A percentile compares a stretch with the other conserved stretches of the same genome.
These are phyloP conservation scores for Xylaria flabelliformis DNA, from an alignment of 495 filamentous ascomycete genomes.

Conservation along the genomic window DNA sequence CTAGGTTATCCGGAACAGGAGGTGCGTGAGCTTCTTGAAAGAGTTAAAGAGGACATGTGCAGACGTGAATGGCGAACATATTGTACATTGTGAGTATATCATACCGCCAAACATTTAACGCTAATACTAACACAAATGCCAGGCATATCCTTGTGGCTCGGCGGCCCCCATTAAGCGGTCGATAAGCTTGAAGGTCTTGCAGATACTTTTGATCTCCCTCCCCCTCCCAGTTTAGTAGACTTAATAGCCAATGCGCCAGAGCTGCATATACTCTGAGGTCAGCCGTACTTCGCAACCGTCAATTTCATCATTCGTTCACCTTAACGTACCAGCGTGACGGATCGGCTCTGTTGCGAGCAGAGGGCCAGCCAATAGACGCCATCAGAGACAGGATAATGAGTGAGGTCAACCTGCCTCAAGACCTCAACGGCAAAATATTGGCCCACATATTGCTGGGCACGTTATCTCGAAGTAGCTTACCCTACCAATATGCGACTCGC, in stretches of 20 bases:
- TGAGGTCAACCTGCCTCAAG: neutral
- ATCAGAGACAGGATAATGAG: neutral
- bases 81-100: constrained; percentile 70
- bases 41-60: constrained; percentile 73
- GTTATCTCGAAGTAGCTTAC: constrained; percentile 6
- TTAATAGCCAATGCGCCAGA: constrained; percentile 17
- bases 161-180: constrained; percentile 35
- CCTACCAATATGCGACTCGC: constrained; percentile 3
- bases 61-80: constrained; percentile 67
- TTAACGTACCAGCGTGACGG: neutral
- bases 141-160: constrained; percentile 61
- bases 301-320: neutral
- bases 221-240: constrained; percentile 33
- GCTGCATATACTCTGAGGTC: constrained; percentile 12
- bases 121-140: constrained; percentile 35
- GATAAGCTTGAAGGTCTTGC: constrained; percentile 36
- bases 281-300: constrained; percentile 9
- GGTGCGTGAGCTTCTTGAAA: constrained; percentile 65
- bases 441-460: neutral
- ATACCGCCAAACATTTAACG: neutral
- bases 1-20: constrained; percentile 68
- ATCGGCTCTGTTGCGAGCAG: neutral
- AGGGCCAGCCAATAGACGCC: neutral
- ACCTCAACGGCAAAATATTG: neutral
- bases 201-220: constrained; percentile 31